Conservation (phyloP, 768 basidiomycete genomes). For the Leccinellum luteum region DNA sequence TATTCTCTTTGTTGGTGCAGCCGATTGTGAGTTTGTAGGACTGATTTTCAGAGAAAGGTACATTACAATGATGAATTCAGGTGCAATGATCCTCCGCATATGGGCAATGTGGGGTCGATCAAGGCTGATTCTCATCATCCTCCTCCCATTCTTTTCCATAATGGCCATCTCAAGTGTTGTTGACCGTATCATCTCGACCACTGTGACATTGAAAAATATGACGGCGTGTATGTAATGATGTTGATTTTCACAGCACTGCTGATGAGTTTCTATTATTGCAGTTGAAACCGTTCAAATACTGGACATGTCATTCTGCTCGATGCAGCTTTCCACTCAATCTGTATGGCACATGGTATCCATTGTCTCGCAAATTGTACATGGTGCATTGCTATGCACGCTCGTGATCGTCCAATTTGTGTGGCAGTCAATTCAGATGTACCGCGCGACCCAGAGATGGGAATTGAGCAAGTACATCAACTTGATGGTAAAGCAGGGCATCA, state of each 20-base stretch:
- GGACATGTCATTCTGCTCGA: background rate
- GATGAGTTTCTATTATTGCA: background rate
- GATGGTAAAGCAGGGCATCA: background rate
- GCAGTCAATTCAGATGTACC: background rate
- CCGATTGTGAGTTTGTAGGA: background rate
- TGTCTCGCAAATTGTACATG: background rate
- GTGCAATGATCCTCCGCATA: background rate
- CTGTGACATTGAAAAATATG: background rate
- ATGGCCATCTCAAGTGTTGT: background rate
- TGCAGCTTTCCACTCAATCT: background rate
- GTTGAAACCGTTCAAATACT: background rate
- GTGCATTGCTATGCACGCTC: background rate
- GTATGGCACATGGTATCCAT: background rate
- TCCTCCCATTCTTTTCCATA: background rate
- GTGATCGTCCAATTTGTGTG: background rate
- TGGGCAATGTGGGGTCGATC: background rate
- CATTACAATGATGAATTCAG: background rate
- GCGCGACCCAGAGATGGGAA: background rate
- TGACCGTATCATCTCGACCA: background rate
- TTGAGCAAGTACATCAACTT: background rate
- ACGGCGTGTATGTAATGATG: background rate
- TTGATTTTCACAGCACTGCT: background rate
- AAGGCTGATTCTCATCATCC: background rate
- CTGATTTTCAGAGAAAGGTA: background rate
- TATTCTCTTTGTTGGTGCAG: background rate